Conservation (phyloP, 768 basidiomycete genomes). For the Crepidotus variabilis region DNA sequence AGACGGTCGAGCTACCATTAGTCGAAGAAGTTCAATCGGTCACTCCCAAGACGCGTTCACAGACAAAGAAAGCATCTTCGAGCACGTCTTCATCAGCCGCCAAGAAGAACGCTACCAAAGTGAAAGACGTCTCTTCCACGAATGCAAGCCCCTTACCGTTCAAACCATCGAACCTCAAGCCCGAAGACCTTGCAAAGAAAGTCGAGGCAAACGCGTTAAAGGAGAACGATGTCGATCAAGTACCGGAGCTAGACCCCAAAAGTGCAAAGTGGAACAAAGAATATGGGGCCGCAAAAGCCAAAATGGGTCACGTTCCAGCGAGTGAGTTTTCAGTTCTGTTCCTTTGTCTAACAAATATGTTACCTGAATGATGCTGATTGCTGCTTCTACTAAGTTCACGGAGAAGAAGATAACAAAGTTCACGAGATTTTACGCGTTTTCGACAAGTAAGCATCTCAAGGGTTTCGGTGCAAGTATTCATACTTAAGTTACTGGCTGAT, state of each 20-base stretch:
- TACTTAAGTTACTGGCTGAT: constrained; percentile 3
- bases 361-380: too few species aligned
- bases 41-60: neutral
- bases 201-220: constrained; percentile 12
- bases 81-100: neutral
- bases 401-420: constrained; percentile 53
- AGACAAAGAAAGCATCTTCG: neutral
- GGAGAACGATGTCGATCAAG: constrained; percentile 8
- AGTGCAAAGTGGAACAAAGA: constrained; percentile 50
- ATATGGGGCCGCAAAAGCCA: constrained; percentile 40
- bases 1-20: neutral
- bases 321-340: constrained; percentile 43
- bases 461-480: neutral
- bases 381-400: constrained; percentile 49
- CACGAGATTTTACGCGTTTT: constrained; percentile 77
- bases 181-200: constrained; percentile 12
- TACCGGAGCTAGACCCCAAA: constrained; percentile 42
- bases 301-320: constrained; percentile 53
- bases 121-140: constrained; percentile 1
- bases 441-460: constrained; percentile 51
- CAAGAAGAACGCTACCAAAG: constrained; percentile 1
- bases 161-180: constrained; percentile 8
- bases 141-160: constrained; percentile 4
- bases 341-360: neutral
- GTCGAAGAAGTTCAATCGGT: neutral